phyloP scores from a whole-genome alignment of 371 early-diverging fungal genomes.

The Rhizopus stolonifer region DNA sequence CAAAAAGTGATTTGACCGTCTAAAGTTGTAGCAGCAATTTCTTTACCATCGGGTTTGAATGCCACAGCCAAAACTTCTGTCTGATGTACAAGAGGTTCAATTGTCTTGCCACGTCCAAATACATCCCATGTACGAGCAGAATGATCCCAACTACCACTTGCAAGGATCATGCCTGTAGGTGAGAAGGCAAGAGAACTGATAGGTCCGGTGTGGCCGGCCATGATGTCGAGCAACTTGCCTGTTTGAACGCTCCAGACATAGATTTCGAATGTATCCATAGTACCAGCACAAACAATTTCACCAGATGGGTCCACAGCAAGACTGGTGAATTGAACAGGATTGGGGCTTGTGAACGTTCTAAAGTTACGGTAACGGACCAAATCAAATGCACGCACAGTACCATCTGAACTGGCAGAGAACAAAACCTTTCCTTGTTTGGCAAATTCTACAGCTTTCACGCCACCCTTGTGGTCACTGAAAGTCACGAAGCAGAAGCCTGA shows the following conservation, averaged over 20 bases:
- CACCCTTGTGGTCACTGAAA: slow-evolving; percentile 88
- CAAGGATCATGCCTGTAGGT: slow-evolving; percentile 71
- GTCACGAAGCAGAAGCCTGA: slow-evolving; percentile 98
- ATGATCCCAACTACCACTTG: slow-evolving; percentile 94
- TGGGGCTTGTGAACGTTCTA: slow-evolving; percentile 93
- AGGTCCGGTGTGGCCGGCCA: slow-evolving; percentile 94
- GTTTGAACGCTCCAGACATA: slow-evolving; percentile 98
- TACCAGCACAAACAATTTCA: slow-evolving; percentile 95
- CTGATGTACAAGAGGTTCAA: slow-evolving; percentile 79
- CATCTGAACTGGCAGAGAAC: slow-evolving; percentile 93
- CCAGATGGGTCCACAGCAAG: slow-evolving; percentile 95
- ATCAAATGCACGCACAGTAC: slow-evolving; percentile 97
- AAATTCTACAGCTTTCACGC: slow-evolving; percentile 86
- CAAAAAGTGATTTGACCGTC: slow-evolving; percentile 94
- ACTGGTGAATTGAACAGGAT: slow-evolving; percentile 93
- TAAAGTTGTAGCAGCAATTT: slow-evolving; percentile 84
- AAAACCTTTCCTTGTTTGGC: slow-evolving; percentile 90
- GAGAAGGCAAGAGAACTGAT: slow-evolving; percentile 85
- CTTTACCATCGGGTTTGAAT: slow-evolving; percentile 88
- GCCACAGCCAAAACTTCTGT: slow-evolving; percentile 89
- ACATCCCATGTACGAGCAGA: slow-evolving; percentile 94
- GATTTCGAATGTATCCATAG: slow-evolving; percentile 94
- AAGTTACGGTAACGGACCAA: slow-evolving; percentile 96
- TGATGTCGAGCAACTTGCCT: slow-evolving; percentile 92
- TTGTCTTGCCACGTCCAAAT: slow-evolving; percentile 80